Evolutionary conservation across 2,329 filamentous ascomycete species (phyloP).

Genomic region (Colletotrichum incanum): DNA sequence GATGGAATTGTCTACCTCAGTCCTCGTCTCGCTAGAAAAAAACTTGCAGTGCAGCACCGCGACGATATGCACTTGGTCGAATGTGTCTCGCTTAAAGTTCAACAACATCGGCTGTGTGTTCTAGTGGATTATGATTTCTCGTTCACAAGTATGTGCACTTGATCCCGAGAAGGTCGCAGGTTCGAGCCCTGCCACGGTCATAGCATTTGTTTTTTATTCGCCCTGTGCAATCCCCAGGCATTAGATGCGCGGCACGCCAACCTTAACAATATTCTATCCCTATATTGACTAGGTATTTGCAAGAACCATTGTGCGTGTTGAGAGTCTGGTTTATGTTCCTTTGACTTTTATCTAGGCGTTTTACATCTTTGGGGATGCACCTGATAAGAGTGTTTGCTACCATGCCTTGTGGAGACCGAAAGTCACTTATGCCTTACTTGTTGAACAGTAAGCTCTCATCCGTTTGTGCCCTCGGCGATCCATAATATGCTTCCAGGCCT

Average conservation of each 20-base stretch:
- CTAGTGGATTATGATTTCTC: conserved; percentile 34
- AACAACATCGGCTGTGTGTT: conserved; percentile 24
- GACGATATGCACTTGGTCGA: not conserved
- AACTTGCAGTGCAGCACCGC: not conserved
- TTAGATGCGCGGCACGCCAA: not conserved
- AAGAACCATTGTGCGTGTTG: not conserved
- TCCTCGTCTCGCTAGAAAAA: not conserved
- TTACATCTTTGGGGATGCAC: not conserved
- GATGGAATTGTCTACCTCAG: not conserved
- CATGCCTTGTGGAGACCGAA: not conserved
- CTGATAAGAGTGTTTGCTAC: not conserved
- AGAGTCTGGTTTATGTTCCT: too few relatives aligned
- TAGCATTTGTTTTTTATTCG: conserved; percentile 10
- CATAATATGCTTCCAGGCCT: not conserved
- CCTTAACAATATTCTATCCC: not conserved
- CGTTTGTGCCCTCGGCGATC: not conserved
- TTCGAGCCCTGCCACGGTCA: conserved; percentile 35
- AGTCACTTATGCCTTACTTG: too few relatives aligned
- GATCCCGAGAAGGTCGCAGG: conserved; percentile 34
- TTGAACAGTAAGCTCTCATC: not conserved
- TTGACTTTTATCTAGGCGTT: not conserved
- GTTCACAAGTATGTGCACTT: conserved; percentile 24
- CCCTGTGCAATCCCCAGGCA: too few relatives aligned
- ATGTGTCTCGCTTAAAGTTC: fast-evolving
- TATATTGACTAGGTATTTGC: not conserved